Conservation (phyloP, 352 stramenopile genomes). For the Labyrinthula sp. region DNA sequence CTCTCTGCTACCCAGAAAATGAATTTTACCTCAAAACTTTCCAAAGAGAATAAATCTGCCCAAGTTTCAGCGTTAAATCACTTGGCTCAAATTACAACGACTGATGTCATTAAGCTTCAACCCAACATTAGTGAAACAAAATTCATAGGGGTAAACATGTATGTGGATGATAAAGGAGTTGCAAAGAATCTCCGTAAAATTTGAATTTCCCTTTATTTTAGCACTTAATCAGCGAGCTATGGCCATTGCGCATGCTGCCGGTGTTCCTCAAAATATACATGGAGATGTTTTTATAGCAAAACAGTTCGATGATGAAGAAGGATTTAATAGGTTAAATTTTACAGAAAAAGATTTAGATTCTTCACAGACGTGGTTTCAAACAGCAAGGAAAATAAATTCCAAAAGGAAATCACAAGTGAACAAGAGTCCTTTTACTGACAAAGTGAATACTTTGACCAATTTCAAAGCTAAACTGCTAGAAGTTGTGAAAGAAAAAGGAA, state of each 20-base stretch:
- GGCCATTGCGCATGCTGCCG: slow-evolving; percentile 51
- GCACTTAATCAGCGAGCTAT: slow-evolving; percentile 52
- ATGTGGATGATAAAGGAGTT: slow-evolving; percentile 63
- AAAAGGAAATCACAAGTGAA: background rate
- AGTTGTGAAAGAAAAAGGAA: slow-evolving; percentile 17
- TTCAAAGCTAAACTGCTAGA: background rate
- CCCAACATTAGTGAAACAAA: slow-evolving; percentile 47
- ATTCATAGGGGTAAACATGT: slow-evolving; percentile 59
- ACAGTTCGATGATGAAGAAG: slow-evolving; percentile 50
- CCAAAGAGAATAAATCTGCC: slow-evolving; percentile 9
- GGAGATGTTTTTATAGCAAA: slow-evolving; percentile 60
- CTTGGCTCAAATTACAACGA: slow-evolving; percentile 22
- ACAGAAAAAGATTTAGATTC: slow-evolving; percentile 8
- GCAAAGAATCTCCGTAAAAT: slow-evolving; percentile 51
- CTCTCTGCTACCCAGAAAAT: slow-evolving; percentile 2
- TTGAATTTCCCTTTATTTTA: no score
- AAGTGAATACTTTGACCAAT: slow-evolving; percentile 7
- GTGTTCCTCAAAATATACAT: slow-evolving; percentile 54
- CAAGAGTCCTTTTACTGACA: background rate
- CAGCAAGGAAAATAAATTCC: slow-evolving; percentile 10
- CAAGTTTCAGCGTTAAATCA: slow-evolving; percentile 8
- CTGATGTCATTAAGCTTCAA: slow-evolving; percentile 58
- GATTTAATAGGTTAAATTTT: slow-evolving; percentile 28
- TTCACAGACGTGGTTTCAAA: slow-evolving; percentile 16
- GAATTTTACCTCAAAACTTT: slow-evolving; percentile 13